Evolutionary conservation across 495 filamentous ascomycete genomes (phyloP).

Genomic region (Lophium mytilinum): DNA sequence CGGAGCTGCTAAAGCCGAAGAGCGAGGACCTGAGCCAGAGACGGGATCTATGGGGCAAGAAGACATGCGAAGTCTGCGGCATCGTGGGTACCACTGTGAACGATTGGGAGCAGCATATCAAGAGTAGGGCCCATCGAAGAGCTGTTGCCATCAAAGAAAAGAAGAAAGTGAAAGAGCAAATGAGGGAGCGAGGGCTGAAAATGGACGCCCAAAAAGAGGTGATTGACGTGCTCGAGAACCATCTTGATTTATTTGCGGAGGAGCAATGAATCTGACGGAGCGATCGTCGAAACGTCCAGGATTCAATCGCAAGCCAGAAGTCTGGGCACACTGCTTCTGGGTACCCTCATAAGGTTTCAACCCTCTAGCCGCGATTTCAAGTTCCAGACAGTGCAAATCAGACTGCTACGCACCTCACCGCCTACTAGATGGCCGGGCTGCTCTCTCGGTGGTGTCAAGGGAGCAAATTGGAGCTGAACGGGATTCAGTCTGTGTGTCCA

Average conservation of each 20-base stretch:
- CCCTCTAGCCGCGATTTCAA: no score
- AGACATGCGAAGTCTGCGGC: slow-evolving; percentile 62
- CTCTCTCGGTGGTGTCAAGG: no score
- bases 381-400: no score
- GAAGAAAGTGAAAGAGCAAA: background rate
- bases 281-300: background rate
- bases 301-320: no score
- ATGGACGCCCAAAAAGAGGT: background rate
- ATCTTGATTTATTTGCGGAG: background rate
- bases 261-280: background rate
- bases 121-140: slow-evolving; percentile 39
- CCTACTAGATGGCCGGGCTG: no score
- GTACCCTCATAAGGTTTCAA: no score
- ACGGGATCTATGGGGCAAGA: slow-evolving; percentile 42
- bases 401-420: no score
- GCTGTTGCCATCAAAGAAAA: slow-evolving; percentile 2
- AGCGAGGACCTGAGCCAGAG: slow-evolving; percentile 39
- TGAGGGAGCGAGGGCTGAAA: background rate
- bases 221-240: background rate
- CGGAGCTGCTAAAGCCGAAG: slow-evolving; percentile 47
- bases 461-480: no score
- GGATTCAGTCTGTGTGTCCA: no score
- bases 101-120: slow-evolving; percentile 69
- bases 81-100: slow-evolving; percentile 60
- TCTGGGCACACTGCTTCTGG: no score